Evolutionary conservation across 495 filamentous ascomycete genomes (phyloP), one percentile per base, ranked within the genome.

Genomic region (Letharia lupina): DNA sequence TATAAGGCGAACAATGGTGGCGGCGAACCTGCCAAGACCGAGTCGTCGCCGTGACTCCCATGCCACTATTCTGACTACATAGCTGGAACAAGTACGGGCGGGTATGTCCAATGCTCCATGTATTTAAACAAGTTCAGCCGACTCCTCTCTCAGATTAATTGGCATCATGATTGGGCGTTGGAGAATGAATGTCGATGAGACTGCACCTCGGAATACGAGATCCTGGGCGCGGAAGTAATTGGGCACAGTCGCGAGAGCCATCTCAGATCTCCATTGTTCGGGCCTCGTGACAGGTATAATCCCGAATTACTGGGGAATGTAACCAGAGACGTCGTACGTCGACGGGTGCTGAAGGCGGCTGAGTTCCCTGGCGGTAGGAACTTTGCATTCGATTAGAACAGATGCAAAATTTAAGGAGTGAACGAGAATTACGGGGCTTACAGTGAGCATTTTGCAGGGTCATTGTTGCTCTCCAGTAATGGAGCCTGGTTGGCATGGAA

Each of bases 141-240:
- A 65, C 5, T 44, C 2, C 16, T 16, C 13, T 57, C n/a, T 78
- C 13, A 81, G 54, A 15, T 71, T 85, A 2, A 83, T 85, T 63
- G 77, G 79, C 3, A 83, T 83, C 35, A 79, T 84, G 75, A 75
- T 85, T 13, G 82, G 81, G 2, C 73, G 83, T 18, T 70, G 84
- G 15, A 74, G 78, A 40, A 83, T 85, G 81, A 78, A 75, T 4
- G 76, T 84, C 13, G 74, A 80, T 16, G 77, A 28, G 23, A 84
- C 66, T 82, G 77, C 61, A 74, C 84, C 47, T 70, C 74, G 18
- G 77, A 81, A 18, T 85, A 85, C 63, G 65, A 73, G 31, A 64
- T 72, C 31, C 77, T 84, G 48, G 78, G 79, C 15, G 72, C 77
- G 9, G 68, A 77, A 58, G 74, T 83, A 0, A 82, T 83, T 67